Conservation (phyloP, 2,329 filamentous ascomycete genomes). For the Tricladium varicosporioides region DNA sequence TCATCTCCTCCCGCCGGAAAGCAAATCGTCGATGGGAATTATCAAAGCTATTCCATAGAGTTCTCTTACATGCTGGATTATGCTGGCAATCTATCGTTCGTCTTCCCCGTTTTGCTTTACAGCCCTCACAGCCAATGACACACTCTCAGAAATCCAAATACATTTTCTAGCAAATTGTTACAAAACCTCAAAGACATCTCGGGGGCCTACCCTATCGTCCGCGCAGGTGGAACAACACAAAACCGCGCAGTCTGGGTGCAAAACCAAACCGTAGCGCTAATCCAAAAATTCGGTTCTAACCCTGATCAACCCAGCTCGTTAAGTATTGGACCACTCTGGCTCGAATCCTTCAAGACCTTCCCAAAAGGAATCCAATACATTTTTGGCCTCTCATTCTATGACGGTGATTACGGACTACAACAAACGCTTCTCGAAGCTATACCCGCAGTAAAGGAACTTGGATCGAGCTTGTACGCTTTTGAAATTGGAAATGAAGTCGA, state of each 20-base stretch:
- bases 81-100: conserved; percentile 10
- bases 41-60: conserved; percentile 14
- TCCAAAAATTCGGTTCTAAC: not conserved
- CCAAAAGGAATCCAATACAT: conserved; percentile 9
- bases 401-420: not conserved
- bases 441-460: not conserved
- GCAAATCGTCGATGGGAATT: conserved; percentile 6
- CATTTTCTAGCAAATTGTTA: conserved; percentile 3
- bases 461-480: conserved; percentile 7
- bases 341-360: conserved; percentile 11
- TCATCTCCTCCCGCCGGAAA: not conserved
- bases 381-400: not conserved
- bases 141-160: conserved; percentile 3
- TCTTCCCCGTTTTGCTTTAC: too few species aligned
- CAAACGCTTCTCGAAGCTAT: conserved; percentile 1
- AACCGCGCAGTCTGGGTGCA: conserved; percentile 1
- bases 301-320: conserved; percentile 3
- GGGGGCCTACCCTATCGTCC: conserved; percentile 7
- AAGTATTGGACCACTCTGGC: conserved; percentile 3
- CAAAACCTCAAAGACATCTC: conserved; percentile 10
- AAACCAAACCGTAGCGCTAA: conserved; percentile 3
- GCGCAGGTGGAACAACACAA: conserved; percentile 7
- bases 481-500: conserved; percentile 17
- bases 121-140: too few species aligned
- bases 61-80: conserved; percentile 14